phyloP scores from a whole-genome alignment of 371 early-diverging fungal species.

The Apophysomyces trapeziformis region DNA sequence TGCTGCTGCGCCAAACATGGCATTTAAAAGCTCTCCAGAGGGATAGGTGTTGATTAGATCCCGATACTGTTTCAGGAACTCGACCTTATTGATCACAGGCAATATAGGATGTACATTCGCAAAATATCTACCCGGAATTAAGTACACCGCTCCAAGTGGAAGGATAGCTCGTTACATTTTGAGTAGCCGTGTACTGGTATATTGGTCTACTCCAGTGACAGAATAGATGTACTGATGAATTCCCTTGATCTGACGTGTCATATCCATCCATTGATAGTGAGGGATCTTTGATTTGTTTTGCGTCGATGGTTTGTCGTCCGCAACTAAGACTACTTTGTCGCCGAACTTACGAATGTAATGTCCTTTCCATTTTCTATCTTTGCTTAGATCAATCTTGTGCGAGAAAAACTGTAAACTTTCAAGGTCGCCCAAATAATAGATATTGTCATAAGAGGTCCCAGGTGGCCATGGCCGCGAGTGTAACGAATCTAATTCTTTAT shows the following conservation, averaged over 20 bases:
- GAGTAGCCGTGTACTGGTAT: conserved; percentile 43
- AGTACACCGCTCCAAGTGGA: neutral
- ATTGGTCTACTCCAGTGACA: conserved; percentile 40
- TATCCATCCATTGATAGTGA: conserved; percentile 1
- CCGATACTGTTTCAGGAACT: conserved; percentile 48
- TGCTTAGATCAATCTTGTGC: conserved; percentile 37
- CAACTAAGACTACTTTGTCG: conserved; percentile 42
- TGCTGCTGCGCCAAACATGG: conserved; percentile 56
- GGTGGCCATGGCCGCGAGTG: conserved; percentile 24
- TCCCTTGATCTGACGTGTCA: conserved; percentile 17
- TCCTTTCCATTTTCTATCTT: conserved; percentile 34
- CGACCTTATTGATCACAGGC: conserved; percentile 48
- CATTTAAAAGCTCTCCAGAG: conserved; percentile 42
- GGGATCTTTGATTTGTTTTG: conserved; percentile 13
- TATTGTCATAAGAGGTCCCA: conserved; percentile 29
- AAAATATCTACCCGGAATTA: conserved; percentile 36
- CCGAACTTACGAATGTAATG: conserved; percentile 46
- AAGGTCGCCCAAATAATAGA: conserved; percentile 48
- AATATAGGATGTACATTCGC: conserved; percentile 51
- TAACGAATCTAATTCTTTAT: conserved; percentile 15
- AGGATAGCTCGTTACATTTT: conserved; percentile 35
- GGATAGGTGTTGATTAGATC: conserved; percentile 44
- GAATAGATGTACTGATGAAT: conserved; percentile 44
- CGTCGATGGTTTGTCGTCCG: conserved; percentile 20
- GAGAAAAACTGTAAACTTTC: conserved; percentile 50